Conservation (phyloP, 495 filamentous ascomycete species). For the Hypoxylon cercidicola region DNA sequence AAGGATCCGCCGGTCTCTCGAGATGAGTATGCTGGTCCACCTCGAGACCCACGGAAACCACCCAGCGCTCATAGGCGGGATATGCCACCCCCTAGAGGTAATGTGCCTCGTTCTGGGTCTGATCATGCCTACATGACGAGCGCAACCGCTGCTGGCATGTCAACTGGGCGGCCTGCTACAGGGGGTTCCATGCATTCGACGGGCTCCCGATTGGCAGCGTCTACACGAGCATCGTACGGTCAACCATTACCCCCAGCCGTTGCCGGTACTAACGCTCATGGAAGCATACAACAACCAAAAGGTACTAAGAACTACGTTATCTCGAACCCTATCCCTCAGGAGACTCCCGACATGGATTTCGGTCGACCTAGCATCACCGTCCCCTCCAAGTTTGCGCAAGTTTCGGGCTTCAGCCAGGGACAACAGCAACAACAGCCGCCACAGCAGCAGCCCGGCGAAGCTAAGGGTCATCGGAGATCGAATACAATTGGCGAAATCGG, state of each 20-base stretch:
- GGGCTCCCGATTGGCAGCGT: constrained; percentile 63
- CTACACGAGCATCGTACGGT: constrained; percentile 86
- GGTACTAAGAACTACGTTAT: constrained; percentile 78
- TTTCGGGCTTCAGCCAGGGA: constrained; percentile 55
- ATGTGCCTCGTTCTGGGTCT: constrained; percentile 58
- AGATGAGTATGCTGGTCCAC: constrained; percentile 54
- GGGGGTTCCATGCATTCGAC: constrained; percentile 82
- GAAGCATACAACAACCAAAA: constrained; percentile 84
- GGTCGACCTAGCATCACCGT: constrained; percentile 70
- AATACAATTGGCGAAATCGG: constrained; percentile 86
- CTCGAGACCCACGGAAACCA: constrained; percentile 55
- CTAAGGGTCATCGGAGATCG: constrained; percentile 87
- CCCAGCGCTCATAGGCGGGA: constrained; percentile 59
- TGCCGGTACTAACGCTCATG: constrained; percentile 89
- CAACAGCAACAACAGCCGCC: constrained; percentile 25
- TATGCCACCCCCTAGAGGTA: constrained; percentile 63
- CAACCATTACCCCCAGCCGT: constrained; percentile 89
- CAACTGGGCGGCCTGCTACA: constrained; percentile 75
- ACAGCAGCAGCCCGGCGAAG: constrained; percentile 41
- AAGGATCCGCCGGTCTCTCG: constrained; percentile 59
- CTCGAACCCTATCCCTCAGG: constrained; percentile 73
- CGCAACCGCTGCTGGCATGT: constrained; percentile 52
- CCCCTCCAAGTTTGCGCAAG: constrained; percentile 61
- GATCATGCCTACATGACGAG: constrained; percentile 58
- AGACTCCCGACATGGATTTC: constrained; percentile 58